Percentiles rank a stretch among this genome's conserved stretches.
Evolutionary conservation across 139 green algal genomes (phyloP).

Genomic region (Chlorokybus atmophyticus): DNA sequence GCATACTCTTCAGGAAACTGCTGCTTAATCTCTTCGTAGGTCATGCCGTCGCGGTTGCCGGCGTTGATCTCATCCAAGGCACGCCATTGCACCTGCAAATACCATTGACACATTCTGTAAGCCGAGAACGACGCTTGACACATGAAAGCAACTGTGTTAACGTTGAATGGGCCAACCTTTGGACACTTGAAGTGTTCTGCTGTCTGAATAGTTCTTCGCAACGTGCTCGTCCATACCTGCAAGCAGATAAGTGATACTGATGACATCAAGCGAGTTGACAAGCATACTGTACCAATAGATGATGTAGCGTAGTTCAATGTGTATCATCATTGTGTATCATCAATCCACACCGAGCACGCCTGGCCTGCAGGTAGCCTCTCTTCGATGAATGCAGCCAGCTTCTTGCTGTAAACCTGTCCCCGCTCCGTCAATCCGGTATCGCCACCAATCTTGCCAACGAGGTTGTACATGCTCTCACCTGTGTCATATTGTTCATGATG

Average conservation of each 20-base stretch:
- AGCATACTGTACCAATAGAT: too few relatives aligned
- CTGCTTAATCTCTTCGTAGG: slow-evolving; percentile 37
- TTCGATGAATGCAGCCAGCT: slow-evolving; percentile 15
- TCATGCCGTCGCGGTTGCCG: slow-evolving; percentile 41
- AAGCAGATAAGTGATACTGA: too few relatives aligned
- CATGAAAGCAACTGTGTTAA: neutral
- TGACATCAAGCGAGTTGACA: too few relatives aligned
- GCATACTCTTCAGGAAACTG: slow-evolving; percentile 29
- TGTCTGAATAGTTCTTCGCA: slow-evolving; percentile 82
- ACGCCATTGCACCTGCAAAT: slow-evolving; percentile 19
- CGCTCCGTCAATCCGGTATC: slow-evolving; percentile 26
- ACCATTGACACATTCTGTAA: neutral
- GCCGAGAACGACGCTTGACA: neutral
- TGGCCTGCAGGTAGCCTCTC: slow-evolving; percentile 6
- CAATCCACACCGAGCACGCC: neutral
- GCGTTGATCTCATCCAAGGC: slow-evolving; percentile 40
- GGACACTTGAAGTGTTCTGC: slow-evolving; percentile 62
- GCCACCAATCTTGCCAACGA: slow-evolving; percentile 23
- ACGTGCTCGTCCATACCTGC: slow-evolving; percentile 83
- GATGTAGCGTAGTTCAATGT: too few relatives aligned
- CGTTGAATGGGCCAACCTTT: slow-evolving; percentile 34
- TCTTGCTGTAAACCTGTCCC: slow-evolving; percentile 56
- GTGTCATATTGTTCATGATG: too few relatives aligned
- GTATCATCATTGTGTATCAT: too few relatives aligned
- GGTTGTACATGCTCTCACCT: slow-evolving; percentile 23